Evolutionary conservation across 2,329 filamentous ascomycete genomes (phyloP).

Genomic region (Leptosphaerulina australis): DNA sequence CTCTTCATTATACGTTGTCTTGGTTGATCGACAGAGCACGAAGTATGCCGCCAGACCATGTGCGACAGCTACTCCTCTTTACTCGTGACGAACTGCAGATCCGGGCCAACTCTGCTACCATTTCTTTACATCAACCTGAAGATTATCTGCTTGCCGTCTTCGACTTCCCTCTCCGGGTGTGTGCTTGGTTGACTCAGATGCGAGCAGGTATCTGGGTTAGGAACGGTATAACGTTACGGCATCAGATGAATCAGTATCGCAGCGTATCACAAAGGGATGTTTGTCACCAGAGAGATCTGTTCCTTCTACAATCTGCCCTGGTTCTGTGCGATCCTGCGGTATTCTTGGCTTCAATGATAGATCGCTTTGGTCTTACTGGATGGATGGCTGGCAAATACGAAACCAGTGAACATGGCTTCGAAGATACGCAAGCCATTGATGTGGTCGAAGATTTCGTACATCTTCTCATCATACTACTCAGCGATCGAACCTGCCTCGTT

Average conservation of each 20-base stretch:
- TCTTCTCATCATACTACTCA: slow-evolving; percentile 86
- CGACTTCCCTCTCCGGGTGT: slow-evolving; percentile 90
- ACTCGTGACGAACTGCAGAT: slow-evolving; percentile 72
- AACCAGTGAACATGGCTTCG: slow-evolving; percentile 68
- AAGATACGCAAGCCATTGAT: slow-evolving; percentile 87
- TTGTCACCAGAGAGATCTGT: slow-evolving; percentile 92
- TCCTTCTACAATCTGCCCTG: slow-evolving; percentile 88
- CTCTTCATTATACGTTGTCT: slow-evolving; percentile 91
- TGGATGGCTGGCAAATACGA: slow-evolving; percentile 88
- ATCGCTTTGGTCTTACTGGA: slow-evolving; percentile 84
- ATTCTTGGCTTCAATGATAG: slow-evolving; percentile 86
- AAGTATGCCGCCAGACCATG: slow-evolving; percentile 69
- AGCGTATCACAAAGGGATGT: slow-evolving; percentile 89
- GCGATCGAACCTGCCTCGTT: slow-evolving; percentile 82
- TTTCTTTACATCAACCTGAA: slow-evolving; percentile 67
- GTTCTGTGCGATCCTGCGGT: slow-evolving; percentile 83
- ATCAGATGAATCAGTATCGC: slow-evolving; percentile 92
- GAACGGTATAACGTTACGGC: slow-evolving; percentile 92
- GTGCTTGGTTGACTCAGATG: slow-evolving; percentile 97
- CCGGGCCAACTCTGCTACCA: slow-evolving; percentile 65
- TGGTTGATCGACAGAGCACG: slow-evolving; percentile 94
- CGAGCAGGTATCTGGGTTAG: slow-evolving; percentile 98
- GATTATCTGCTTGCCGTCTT: slow-evolving; percentile 87
- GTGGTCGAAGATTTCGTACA: slow-evolving; percentile 96
- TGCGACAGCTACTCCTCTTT: slow-evolving; percentile 74